Base-by-base conservation (phyloP, 306 rosid species). In the Castanospermum australe region DNA sequence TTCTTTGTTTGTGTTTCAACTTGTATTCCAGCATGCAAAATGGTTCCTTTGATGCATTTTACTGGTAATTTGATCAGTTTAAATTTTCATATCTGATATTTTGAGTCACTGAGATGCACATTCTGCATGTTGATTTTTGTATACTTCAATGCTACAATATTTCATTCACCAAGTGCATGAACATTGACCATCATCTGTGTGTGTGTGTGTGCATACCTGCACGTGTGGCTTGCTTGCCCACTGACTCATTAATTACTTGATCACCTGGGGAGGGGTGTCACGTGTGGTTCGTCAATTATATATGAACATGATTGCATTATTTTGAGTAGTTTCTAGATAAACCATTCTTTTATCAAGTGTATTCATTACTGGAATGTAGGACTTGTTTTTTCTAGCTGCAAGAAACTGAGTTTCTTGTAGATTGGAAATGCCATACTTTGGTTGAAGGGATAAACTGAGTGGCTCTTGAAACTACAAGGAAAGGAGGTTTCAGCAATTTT, bases 1-100 rank as follows among this genome's bases (percentile, higher is more conserved):
- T 38, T 59, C 45, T 75, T 67, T 9, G n/a, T 70, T 47, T 75
- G 8, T 36, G 64, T 66, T 60, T 71, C 22, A 59, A 59, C 21
- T 32, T 73, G 33, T 48, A 61, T 81, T 71, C 61, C 44, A 13
- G 67, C 63, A 18, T 72, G 75, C 69, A 47, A 41, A 44, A 52
- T 30, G 20, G 22, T n/a, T 71, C 20, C 57, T 54, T 47, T 62
- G 39, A n/a, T 50, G 55, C 33, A 71, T 39, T 64, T 56, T 73
- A 51, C 62, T 71, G 66, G 10, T 44, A 20, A 11, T 70, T n/a
- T 65, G 32, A 28, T 1, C 32, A 28, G 32, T 28, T 28, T 28
- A 28, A 28, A 3, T 28, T 28, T 28, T 28, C 32, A 28, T 28
- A 28, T 28, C 15, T 62, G 68, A 62, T 32, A 38, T 13, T 6